Percentiles rank a stretch among this genome's conserved stretches.
phyloP scores from a whole-genome alignment of 768 basidiomycete species.

The Trametes punicea region DNA sequence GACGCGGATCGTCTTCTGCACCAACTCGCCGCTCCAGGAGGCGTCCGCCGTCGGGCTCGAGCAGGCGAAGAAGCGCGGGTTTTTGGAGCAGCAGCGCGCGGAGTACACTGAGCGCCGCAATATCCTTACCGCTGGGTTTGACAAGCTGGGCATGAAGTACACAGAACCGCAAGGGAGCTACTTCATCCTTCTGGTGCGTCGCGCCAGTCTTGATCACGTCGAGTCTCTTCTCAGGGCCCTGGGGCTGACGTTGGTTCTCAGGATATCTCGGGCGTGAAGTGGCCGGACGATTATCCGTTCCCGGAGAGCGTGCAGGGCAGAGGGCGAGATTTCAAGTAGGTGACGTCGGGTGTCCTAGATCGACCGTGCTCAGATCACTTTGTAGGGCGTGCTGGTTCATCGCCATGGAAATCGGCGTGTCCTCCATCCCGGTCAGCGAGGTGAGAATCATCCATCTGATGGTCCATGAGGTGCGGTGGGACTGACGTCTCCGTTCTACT shows the following conservation, averaged over 20 bases:
- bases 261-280: conserved; percentile 76
- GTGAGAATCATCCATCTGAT: conserved; percentile 44
- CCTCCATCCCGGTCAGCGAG: conserved; percentile 93
- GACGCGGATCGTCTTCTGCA: conserved; percentile 94
- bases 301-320: conserved; percentile 71
- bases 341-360: neutral
- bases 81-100: conserved; percentile 70
- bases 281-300: conserved; percentile 84
- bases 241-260: conserved; percentile 25
- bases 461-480: conserved; percentile 8
- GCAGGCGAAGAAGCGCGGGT: conserved; percentile 62
- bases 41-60: conserved; percentile 90
- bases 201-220: neutral
- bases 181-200: conserved; percentile 79
- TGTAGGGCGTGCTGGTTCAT: conserved; percentile 92
- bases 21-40: conserved; percentile 93
- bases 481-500: conserved; percentile 5
- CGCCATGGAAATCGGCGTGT: conserved; percentile 85
- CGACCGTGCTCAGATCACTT: neutral
- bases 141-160: conserved; percentile 79
- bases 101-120: conserved; percentile 81
- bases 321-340: conserved; percentile 83
- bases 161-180: conserved; percentile 88
- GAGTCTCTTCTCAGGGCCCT: neutral
- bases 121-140: conserved; percentile 77